Percentiles rank a stretch among this genome's conserved stretches.
These are phyloP conservation scores for Epicoccum nigrum DNA, from an alignment of 2,329 filamentous ascomycete species.

Conservation along the genomic window DNA sequence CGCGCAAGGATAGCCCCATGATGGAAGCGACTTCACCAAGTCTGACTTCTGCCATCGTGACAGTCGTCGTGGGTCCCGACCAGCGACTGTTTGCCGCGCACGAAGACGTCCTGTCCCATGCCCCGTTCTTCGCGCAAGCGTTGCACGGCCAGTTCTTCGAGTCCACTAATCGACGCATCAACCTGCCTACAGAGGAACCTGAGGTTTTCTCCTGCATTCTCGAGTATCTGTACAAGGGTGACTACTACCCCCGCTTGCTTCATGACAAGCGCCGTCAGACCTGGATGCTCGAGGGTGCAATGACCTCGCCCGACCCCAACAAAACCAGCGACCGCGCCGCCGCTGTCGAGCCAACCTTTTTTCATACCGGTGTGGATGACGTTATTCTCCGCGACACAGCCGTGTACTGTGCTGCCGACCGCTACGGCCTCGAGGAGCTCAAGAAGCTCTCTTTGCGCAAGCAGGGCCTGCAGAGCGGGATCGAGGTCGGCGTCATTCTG, in stretches of 20 bases:
- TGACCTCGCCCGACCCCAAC: constrained; percentile 60
- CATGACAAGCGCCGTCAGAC: constrained; percentile 85
- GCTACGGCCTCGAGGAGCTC: constrained; percentile 89
- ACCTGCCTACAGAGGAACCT: constrained; percentile 80
- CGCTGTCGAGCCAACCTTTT: constrained; percentile 75
- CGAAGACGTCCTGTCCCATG: constrained; percentile 86
- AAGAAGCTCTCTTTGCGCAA: constrained; percentile 91
- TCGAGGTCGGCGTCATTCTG: constrained; percentile 90
- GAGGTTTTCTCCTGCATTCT: constrained; percentile 92
- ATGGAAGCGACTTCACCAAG: constrained; percentile 57
- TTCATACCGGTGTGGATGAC: constrained; percentile 74
- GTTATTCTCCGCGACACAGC: constrained; percentile 88
- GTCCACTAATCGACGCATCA: constrained; percentile 73
- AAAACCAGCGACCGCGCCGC: constrained; percentile 62
- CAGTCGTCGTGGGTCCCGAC: constrained; percentile 81
- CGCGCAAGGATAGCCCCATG: constrained; percentile 63
- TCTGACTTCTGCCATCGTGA: constrained; percentile 77
- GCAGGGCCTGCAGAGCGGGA: constrained; percentile 90
- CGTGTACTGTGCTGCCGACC: constrained; percentile 90
- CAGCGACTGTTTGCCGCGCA: constrained; percentile 93
- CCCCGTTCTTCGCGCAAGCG: constrained; percentile 79
- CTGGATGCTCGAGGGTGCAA: constrained; percentile 84
- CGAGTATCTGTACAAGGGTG: constrained; percentile 96
- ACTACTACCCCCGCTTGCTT: constrained; percentile 89
- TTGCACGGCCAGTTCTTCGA: constrained; percentile 76